A percentile compares a stretch with the other conserved stretches of the same genome.
Evolutionary conservation across 2,329 filamentous ascomycete species (phyloP).

Genomic region (Calonectria pauciramosa): DNA sequence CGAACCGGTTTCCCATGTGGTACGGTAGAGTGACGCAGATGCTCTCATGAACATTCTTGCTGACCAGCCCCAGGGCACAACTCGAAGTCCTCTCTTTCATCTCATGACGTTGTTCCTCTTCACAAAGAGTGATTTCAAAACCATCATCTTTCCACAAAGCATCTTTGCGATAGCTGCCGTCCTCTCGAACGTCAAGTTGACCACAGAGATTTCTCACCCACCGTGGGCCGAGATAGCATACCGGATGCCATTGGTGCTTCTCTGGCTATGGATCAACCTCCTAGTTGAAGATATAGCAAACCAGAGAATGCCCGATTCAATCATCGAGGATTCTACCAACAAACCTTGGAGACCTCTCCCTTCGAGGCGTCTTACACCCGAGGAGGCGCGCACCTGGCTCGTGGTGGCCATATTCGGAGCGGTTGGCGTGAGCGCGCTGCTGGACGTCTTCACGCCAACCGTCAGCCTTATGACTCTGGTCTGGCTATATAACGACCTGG

Average conservation of each 20-base stretch:
- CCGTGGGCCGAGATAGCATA: neutral
- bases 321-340: conserved; percentile 47
- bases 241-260: conserved; percentile 33
- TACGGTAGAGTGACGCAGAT: neutral
- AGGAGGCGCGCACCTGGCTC: conserved; percentile 42
- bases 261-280: conserved; percentile 48
- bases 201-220: neutral
- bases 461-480: conserved; percentile 41
- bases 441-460: conserved; percentile 37
- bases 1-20: neutral
- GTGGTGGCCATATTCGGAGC: conserved; percentile 40
- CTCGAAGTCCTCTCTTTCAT: neutral
- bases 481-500: conserved; percentile 50
- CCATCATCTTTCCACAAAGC: conserved; percentile 48
- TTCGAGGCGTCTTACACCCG: conserved; percentile 37
- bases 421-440: conserved; percentile 21
- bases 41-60: neutral
- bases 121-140: conserved; percentile 51
- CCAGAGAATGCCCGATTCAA: conserved; percentile 38
- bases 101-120: conserved; percentile 39
- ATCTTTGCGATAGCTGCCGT: conserved; percentile 40
- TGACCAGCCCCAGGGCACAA: neutral
- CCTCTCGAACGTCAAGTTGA: conserved; percentile 15
- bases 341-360: conserved; percentile 51
- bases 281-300: conserved; percentile 47